Evolutionary conservation across 305 asterid genomes (phyloP).

Genomic region (Coffea humblotiana): DNA sequence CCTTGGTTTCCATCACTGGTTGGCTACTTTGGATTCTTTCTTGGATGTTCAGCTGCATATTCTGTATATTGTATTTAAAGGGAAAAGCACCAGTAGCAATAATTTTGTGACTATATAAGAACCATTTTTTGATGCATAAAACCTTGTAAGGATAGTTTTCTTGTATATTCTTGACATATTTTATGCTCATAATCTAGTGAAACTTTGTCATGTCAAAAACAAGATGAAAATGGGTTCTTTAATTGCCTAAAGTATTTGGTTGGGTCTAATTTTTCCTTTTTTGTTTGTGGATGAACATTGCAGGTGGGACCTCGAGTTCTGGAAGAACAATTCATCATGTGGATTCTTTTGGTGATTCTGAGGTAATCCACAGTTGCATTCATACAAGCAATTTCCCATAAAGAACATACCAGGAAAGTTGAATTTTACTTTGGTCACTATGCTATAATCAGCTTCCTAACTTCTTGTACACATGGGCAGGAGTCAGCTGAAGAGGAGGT

Average conservation of each 20-base stretch:
- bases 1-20: too few species aligned
- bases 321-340: slow-evolving; percentile 84
- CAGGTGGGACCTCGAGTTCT: slow-evolving; percentile 80
- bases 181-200: background rate
- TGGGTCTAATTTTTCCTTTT: slow-evolving; percentile 7
- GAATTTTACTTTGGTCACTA: slow-evolving; percentile 1
- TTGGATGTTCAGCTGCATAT: background rate
- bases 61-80: background rate
- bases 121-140: background rate
- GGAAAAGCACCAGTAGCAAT: background rate
- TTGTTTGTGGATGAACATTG: slow-evolving; percentile 14
- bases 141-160: background rate
- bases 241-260: background rate
- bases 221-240: background rate
- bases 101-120: background rate
- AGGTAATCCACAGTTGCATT: slow-evolving; percentile 42
- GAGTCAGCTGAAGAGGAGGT: slow-evolving; percentile 33
- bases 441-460: background rate
- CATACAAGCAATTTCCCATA: background rate
- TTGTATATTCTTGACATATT: background rate
- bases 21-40: background rate
- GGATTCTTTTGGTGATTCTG: slow-evolving; percentile 62
- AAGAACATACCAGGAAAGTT: background rate
- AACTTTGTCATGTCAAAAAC: background rate
- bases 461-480: slow-evolving; percentile 38